Conservation (phyloP, 345 rosid species). For the Eucalyptus pauciflora region DNA sequence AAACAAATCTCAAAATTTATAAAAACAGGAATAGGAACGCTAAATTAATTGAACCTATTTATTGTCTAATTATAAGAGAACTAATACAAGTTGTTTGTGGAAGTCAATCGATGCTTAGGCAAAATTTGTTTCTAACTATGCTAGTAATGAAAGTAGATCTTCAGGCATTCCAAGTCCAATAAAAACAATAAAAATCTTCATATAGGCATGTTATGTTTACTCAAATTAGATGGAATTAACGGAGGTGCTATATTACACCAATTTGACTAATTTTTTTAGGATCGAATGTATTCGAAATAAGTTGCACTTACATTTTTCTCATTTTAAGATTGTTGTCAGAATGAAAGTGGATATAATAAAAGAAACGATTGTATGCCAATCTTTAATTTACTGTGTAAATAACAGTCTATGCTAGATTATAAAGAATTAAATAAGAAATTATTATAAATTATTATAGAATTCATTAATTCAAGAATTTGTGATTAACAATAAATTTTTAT, state of each 20-base stretch:
- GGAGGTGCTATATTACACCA: neutral
- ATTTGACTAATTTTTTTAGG: neutral
- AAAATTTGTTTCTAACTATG: neutral
- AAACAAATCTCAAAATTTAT: neutral
- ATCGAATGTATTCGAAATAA: neutral
- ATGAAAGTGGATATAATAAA: neutral
- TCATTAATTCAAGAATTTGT: no score
- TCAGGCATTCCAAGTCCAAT: neutral
- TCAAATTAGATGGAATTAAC: neutral
- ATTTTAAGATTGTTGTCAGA: neutral
- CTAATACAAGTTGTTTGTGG: neutral
- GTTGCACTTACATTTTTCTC: neutral
- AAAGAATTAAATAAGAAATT: no score
- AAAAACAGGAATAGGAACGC: neutral
- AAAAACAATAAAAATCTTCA: neutral
- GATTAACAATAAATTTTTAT: no score
- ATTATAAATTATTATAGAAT: no score
- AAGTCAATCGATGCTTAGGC: neutral
- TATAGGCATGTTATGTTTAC: neutral
- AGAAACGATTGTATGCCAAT: no score
- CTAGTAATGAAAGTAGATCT: neutral
- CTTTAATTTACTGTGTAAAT: no score
- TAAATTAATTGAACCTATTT: neutral
- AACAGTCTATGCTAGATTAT: fast-evolving
- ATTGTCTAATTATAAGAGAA: neutral